Evolutionary conservation across 129 eudicot species (phyloP), one percentile per base, ranked within the genome.

Genomic region (Lactuca saligna): DNA sequence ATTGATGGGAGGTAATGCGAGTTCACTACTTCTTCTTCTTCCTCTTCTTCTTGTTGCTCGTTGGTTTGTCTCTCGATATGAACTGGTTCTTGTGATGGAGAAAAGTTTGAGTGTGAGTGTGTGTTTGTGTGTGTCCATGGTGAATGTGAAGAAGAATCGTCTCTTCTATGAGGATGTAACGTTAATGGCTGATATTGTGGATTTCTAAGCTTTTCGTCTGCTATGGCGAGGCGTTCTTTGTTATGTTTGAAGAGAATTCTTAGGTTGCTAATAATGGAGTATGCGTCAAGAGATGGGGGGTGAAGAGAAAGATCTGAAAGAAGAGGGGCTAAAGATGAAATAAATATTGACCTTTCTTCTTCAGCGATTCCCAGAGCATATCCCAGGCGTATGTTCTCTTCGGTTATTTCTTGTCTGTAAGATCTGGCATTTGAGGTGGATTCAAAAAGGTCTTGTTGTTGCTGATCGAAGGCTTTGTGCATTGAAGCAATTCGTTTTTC

Each of bases 401-500:
- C 98, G 37, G 82, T 78, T 78, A 92, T 85, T 29, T 82, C 95
- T 71, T 89, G 99, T 71, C 95, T 89, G 63, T 93, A 93, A 57
- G 92, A 81, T 35, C 81, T 79, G 54, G 99, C 99, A 85, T 85
- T 93, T 1, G 92, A 78, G 5, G 97, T 82, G 53, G 99, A 95
- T 63, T 83, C 90, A 75, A 80, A 64, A 58, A 89, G 87, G 61
- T 93, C 99, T 71, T 78, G 84, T 33, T 89, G 93, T 78, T 93
- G 97, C 75, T 87, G 95, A 75, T 93, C 97, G 64, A 89, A 89
- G 57, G 93, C 99, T 76, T 78, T 80, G 34, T 85, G 88, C 85
- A 89, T 87, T 25, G 77, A 80, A 12, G 88, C 83, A 75, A 93
- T 87, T 33, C 97, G 99, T 51, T 80, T 89, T 68, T 85, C 97